Evolutionary conservation across 1,139 yeast genomes (phyloP).

Genomic region (Kodamaea arcana): DNA sequence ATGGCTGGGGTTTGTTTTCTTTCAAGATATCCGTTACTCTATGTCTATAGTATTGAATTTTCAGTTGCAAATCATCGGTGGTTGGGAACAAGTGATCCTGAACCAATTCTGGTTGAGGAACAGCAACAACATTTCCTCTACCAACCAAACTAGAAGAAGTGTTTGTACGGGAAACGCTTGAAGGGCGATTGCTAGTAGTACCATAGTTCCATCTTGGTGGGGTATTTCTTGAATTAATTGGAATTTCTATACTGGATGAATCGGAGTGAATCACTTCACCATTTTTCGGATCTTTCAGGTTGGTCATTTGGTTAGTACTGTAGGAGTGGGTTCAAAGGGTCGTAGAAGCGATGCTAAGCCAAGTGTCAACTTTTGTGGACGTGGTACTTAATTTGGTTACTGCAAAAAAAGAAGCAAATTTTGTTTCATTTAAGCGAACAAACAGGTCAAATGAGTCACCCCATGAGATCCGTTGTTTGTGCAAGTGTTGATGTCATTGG

Average conservation of each 20-base stretch:
- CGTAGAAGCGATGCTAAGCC: too few species aligned
- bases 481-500: too few species aligned
- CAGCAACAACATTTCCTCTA: constrained; percentile 17
- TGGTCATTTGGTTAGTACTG: too few species aligned
- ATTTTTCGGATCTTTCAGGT: too few species aligned
- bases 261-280: too few species aligned
- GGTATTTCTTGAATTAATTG: neutral
- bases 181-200: constrained; percentile 9
- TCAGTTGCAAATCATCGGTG: constrained; percentile 20
- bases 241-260: neutral
- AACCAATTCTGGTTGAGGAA: constrained; percentile 45
- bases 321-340: too few species aligned
- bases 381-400: too few species aligned
- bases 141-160: constrained; percentile 5
- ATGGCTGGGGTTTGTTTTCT: constrained; percentile 13
- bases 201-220: constrained; percentile 15
- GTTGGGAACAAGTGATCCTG: constrained; percentile 40
- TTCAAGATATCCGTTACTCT: constrained; percentile 13
- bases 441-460: too few species aligned
- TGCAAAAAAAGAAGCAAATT: too few species aligned
- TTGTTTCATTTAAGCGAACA: too few species aligned
- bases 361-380: too few species aligned
- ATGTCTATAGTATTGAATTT: constrained; percentile 23
- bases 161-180: neutral
- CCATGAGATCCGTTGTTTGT: too few species aligned